Evolutionary conservation across 257 asterid genomes (phyloP), one percentile per base, ranked within the genome.

Genomic region (Solanum paucissectum): DNA sequence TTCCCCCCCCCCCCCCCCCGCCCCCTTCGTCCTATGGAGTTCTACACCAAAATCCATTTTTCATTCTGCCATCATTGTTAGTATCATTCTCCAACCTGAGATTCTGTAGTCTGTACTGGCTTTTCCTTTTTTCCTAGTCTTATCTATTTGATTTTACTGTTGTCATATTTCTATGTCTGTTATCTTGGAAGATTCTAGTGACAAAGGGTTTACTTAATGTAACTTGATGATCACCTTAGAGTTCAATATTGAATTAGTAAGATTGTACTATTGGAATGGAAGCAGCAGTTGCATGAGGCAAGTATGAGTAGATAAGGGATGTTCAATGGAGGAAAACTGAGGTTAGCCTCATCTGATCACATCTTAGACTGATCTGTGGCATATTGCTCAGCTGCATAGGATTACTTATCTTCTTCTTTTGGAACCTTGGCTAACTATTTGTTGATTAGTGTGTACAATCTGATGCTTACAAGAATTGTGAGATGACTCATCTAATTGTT

Each of bases 341-440:
- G 46, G 14, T 27, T 72, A 72, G 46, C 44, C 27, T 72, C 42
- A 18, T 20, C 14, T 34, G 81, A 18, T 72, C 27, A 72, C 23
- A 73, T 73, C 27, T 34, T 73, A 34, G 81, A 73, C 4, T 73
- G 44, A 73, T 34, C 81, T 18, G 27, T 34, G 6, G 46, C 46
- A 34, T 18, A 73, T 73, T 18, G 44, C 8, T 73, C 27, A 73
- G 81, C 44, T 34, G 46, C 46, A 9, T 73, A 20, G 27, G 46
- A 73, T 73, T 34, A 27, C 27, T 73, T 73, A 18, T 73, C 81
- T 72, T 72, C 79, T 73, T 73, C 44, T 34, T 52, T 40, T 76
- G 34, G 6, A 14, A 76, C 60, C 60, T 40, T n/a, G 37, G 21
- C 6, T 76, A 40, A 40, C 84, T 40, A 12, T 12, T 55, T 40